A percentile compares a stretch with the other conserved stretches of the same genome.
Evolutionary conservation across 2,329 filamentous ascomycete genomes (phyloP).

Genomic region (Didymella keratinophila): DNA sequence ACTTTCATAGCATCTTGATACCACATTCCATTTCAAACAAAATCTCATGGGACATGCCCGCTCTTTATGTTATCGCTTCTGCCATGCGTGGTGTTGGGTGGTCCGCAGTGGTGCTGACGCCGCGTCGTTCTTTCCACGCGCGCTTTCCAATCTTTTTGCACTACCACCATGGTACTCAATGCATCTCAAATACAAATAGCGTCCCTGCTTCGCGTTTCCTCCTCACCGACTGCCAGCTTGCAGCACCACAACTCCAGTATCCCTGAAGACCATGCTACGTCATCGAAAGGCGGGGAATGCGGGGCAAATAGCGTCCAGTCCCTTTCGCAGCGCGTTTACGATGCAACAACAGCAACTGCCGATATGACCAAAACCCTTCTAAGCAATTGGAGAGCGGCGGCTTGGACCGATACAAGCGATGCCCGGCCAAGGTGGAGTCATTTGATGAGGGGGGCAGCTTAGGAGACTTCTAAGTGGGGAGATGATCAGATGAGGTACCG

Average conservation of each 20-base stretch:
- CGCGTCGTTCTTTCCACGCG: neutral
- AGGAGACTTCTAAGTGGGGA: neutral
- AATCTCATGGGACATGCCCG: neutral
- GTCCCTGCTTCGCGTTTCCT: neutral
- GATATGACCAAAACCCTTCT: slow-evolving; percentile 9
- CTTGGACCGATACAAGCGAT: slow-evolving; percentile 13
- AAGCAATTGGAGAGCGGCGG: neutral
- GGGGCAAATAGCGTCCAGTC: slow-evolving; percentile 3
- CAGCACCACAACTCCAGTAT: neutral
- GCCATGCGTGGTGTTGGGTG: neutral
- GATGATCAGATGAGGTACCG: neutral
- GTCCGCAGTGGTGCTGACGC: neutral
- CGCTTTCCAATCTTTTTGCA: neutral
- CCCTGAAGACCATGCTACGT: neutral
- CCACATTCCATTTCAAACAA: neutral
- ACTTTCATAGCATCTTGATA: slow-evolving; percentile 2
- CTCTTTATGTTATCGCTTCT: neutral
- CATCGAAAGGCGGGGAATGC: slow-evolving; percentile 16
- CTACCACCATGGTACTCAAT: slow-evolving; percentile 14
- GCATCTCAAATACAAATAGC: neutral
- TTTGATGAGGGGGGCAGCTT: neutral
- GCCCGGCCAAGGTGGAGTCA: neutral
- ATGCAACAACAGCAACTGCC: slow-evolving; percentile 11
- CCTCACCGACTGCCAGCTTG: neutral
- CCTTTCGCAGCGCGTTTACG: neutral